A percentile compares a stretch with the other conserved stretches of the same genome.
Conservation (phyloP, 495 filamentous ascomycete species). For the Podospora didyma region DNA sequence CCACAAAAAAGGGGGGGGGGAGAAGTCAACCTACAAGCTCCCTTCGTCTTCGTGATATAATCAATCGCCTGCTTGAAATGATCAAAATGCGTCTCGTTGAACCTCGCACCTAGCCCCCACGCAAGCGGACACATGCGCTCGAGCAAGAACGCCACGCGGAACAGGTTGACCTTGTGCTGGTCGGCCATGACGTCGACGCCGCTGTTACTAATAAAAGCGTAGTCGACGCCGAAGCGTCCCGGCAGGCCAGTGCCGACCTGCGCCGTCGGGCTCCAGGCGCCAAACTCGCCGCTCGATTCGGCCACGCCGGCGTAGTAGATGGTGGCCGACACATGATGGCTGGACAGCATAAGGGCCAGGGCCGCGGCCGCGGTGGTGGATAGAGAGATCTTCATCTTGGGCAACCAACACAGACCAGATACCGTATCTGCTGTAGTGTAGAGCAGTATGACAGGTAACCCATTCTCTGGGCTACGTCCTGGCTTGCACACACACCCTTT, state of each 20-base stretch:
- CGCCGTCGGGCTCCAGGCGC: slow-evolving; percentile 38
- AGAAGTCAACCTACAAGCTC: slow-evolving; percentile 25
- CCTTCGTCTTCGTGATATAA: slow-evolving; percentile 49
- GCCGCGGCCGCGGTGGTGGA: slow-evolving; percentile 7
- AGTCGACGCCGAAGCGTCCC: slow-evolving; percentile 47
- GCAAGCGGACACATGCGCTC: slow-evolving; percentile 51
- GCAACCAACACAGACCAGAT: neutral
- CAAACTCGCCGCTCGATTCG: slow-evolving; percentile 51
- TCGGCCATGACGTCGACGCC: slow-evolving; percentile 45
- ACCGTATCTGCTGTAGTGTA: too few species aligned
- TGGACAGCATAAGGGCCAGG: slow-evolving; percentile 11
- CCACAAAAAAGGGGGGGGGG: neutral
- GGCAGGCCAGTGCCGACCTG: slow-evolving; percentile 44
- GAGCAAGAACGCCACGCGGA: slow-evolving; percentile 50
- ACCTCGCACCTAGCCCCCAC: slow-evolving; percentile 46
- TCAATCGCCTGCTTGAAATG: slow-evolving; percentile 47
- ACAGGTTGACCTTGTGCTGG: slow-evolving; percentile 47
- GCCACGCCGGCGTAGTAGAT: slow-evolving; percentile 53
- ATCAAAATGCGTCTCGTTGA: slow-evolving; percentile 49
- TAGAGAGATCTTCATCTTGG: slow-evolving; percentile 3
- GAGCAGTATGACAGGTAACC: too few species aligned
- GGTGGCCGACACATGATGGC: slow-evolving; percentile 37
- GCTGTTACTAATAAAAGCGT: slow-evolving; percentile 45
- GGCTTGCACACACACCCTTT: too few species aligned
- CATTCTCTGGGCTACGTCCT: too few species aligned